Base-by-base conservation (phyloP, 352 stramenopile species). In the Nothophytophthora sp. region DNA sequence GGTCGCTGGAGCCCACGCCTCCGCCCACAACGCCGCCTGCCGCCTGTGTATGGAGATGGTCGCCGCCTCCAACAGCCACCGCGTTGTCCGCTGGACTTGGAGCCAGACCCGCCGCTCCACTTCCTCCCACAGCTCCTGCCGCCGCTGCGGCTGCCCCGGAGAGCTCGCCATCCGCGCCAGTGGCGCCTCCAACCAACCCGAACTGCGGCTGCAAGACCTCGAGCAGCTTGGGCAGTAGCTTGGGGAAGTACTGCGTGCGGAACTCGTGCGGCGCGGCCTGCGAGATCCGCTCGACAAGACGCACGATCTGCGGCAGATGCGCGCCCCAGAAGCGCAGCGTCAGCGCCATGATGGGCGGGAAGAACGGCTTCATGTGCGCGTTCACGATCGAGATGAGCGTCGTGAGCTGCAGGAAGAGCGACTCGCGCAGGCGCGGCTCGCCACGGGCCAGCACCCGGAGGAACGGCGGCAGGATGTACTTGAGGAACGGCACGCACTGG, bases 381-480 rank as follows among this genome's bases (percentile, higher is more conserved):
- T 96, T 79, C 12, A 99, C 96, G 58, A 99, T 99, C 6, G 86
- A 78, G 24, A 98, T 98, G 15, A 99, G 65, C 38, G 87, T 94
- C 48, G 95, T 97, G 10, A 99, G 76, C 55, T 99, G 95, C 52
- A 99, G 79, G 20, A 99, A 90, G n/a, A 99, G 77, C 38, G 90
- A 97, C 65, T 99, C 96, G 32, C 96, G 81, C 18, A 99, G 57
- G 5, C 88, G 10, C 70, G 67, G 47, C 96, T 93, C 22, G 90
- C 83, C 42, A 29, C 80, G 85, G 47, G 95, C 84, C 59, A 99
- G 89, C 23, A 96, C 96, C 44, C 95, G 85, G 35, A 99, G 67
- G 44, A 99, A 98, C 30, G 98, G 95, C 22, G 97, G 97, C 23
- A 99, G 95, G 65, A 99, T 98, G 35, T 96, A 91, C 47, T 96